Percentiles rank a stretch among this genome's conserved stretches.
phyloP scores from a whole-genome alignment of 768 basidiomycete species.

The Xanthoconium stramineum region DNA sequence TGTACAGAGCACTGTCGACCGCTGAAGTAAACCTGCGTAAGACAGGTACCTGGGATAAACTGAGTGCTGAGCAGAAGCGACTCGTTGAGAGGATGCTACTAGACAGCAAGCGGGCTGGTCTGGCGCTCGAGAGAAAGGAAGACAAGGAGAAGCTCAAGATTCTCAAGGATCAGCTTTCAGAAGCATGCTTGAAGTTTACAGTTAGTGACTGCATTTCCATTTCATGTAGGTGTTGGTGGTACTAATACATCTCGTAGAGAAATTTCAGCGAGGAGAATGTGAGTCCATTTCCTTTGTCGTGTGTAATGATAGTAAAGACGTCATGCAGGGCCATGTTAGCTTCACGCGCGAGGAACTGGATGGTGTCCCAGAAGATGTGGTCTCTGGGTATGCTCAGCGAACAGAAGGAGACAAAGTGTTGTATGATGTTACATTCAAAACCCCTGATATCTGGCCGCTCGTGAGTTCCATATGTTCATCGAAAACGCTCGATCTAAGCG shows the following conservation, averaged over 20 bases:
- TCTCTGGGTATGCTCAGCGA: constrained; percentile 69
- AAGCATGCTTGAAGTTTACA: constrained; percentile 69
- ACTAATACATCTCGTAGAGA: constrained; percentile 45
- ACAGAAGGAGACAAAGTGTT: constrained; percentile 53
- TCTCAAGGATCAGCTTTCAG: constrained; percentile 74
- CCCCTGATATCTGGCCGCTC: constrained; percentile 75
- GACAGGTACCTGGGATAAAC: constrained; percentile 56
- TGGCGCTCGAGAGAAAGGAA: constrained; percentile 67
- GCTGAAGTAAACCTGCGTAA: constrained; percentile 67
- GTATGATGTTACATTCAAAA: constrained; percentile 76
- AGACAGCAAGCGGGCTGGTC: constrained; percentile 74
- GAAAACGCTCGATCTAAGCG: not conserved
- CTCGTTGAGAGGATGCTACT: constrained; percentile 75
- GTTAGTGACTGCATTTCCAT: constrained; percentile 42
- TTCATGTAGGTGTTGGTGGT: not conserved
- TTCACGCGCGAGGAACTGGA: constrained; percentile 73
- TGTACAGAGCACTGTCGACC: constrained; percentile 65
- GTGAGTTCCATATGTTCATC: constrained; percentile 36
- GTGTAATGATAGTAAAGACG: not conserved
- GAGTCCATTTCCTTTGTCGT: constrained; percentile 9
- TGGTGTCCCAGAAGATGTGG: constrained; percentile 75
- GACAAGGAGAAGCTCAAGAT: constrained; percentile 48
- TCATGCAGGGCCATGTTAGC: constrained; percentile 50
- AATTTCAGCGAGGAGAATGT: constrained; percentile 88
- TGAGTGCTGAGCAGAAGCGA: constrained; percentile 69